phyloP scores from a whole-genome alignment of 2,329 filamentous ascomycete genomes.

The Hymenoscyphus fructigenus region DNA sequence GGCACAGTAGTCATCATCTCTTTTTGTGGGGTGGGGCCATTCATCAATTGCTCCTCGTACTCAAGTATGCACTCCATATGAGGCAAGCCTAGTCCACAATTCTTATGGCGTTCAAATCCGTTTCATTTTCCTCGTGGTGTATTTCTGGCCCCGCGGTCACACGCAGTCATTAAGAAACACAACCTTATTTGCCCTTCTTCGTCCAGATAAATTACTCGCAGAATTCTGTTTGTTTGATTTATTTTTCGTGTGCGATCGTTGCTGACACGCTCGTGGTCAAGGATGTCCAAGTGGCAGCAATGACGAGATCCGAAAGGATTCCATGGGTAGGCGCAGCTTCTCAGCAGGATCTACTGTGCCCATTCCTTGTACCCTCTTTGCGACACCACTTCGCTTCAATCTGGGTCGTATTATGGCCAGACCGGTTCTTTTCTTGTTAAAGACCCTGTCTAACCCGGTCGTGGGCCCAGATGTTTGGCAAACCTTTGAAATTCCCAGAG shows the following conservation, averaged over 20 bases:
- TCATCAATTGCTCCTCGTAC: not conserved
- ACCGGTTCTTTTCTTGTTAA: not conserved
- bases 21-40: not conserved
- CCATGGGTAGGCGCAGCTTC: constrained; percentile 1
- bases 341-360: constrained; percentile 7
- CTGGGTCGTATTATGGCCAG: not conserved
- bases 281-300: not conserved
- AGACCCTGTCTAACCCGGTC: not conserved
- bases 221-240: not conserved
- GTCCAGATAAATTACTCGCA: not conserved
- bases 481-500: not conserved
- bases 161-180: not conserved
- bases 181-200: not conserved
- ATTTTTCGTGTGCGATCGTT: not conserved
- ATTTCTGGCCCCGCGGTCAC: not conserved
- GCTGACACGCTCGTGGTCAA: not conserved
- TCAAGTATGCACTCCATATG: not conserved
- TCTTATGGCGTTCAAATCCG: not conserved
- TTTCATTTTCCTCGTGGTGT: not conserved
- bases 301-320: constrained; percentile 9
- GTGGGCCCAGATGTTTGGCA: not conserved
- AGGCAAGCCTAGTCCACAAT: not conserved
- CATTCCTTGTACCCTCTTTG: constrained; percentile 2
- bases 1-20: not conserved
- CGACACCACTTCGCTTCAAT: not conserved